Base-by-base conservation (phyloP, 208 protist genomes). In the Acanthamoeba healyi region DNA sequence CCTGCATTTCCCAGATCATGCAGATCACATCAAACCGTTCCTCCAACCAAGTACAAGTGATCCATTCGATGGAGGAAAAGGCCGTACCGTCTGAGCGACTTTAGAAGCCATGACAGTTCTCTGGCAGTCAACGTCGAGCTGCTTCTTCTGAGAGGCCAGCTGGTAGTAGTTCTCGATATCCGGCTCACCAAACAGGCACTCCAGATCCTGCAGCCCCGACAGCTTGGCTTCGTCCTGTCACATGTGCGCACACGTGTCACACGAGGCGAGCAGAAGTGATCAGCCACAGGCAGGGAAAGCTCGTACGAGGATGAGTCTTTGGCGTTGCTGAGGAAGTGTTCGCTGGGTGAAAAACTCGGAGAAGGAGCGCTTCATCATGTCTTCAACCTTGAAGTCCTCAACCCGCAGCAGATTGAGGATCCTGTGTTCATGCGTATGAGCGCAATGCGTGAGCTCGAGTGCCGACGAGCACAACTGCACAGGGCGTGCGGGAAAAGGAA, bases 371-470 rank as follows among this genome's bases (percentile, higher is more conserved):
- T 96, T 95, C 36, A 98, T 96, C 94, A 98, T 97, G 93, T 98
- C 96, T 81, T 98, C 97, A 2, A 98, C 96, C 22, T 93, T 95
- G 56, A 98, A 94, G 29, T 98, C 97, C 94, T 98, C 97, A 15
- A 98, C 95, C 36, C 98, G 90, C 44, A 99, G 67, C 29, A 98
- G 82, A 87, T 99, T 99, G 0, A 99, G 74, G 49, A 99, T 98
- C 86, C 79, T 92, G 42, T n/a, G 44, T 49, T 49, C 44, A 49
- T 81, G 38, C 24, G 38, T 42, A 5, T 49, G 36, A 2, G 70
- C 10, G 44, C 10, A 17, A 1, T 32, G 22, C 24, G 22, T 54
- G 29, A 29, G 19, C 44, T n/a, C n/a, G n/a, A n/a, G n/a, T n/a
- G n/a, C n/a, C n/a, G n/a, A n/a, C n/a, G n/a, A n/a, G 38, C 70